Evolutionary conservation across 495 filamentous ascomycete species (phyloP), one percentile per base, ranked within the genome.

Genomic region (Pyrenula aspistea): DNA sequence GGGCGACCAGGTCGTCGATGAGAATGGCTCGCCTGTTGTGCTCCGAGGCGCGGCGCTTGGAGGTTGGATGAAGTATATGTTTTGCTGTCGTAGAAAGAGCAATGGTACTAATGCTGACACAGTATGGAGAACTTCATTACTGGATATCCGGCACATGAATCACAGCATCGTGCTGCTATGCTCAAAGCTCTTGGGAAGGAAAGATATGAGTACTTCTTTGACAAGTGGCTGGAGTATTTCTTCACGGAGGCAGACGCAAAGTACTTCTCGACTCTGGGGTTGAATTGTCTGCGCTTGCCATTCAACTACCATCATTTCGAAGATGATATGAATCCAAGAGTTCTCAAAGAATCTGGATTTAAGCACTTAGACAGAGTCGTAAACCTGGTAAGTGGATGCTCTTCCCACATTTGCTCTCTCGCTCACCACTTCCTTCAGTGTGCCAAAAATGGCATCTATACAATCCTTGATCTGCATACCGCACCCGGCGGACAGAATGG

Each of bases 51-150:
- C 73, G 4, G 72, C 71, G 25, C 60, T 76, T 36, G 74, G 74
- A 53, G 73, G 75, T 60, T 77, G 74, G 73, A 72, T 72, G 63
- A 75, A 73, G 67, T 70, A 62, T 24, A 64, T 54, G 4, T 20
- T 47, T 25, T 23, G 51, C 47, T 52, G 42, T 31, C 22, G 53
- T 54, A 56, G 55, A 57, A 51, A 61, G 53, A 51, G 22, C 50
- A 19, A n/a, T 1, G n/a, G 25, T 20, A 2, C 24, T 25, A 12
- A 2, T 15, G 8, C 15, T 23, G 2, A 58, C 54, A 55, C 53
- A 81, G 77, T 58, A 83, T 84, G 81, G 80, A 83, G 63, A 84
- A 84, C 58, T 85, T 84, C 69, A 84, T 84, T 64, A 84, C 82
- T 0, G 82, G 83, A n/a, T 85, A 78, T 56, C 67, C 83, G 0